Conservation (phyloP, 2,329 filamentous ascomycete species). For the Pseudogymnoascus sp. region DNA sequence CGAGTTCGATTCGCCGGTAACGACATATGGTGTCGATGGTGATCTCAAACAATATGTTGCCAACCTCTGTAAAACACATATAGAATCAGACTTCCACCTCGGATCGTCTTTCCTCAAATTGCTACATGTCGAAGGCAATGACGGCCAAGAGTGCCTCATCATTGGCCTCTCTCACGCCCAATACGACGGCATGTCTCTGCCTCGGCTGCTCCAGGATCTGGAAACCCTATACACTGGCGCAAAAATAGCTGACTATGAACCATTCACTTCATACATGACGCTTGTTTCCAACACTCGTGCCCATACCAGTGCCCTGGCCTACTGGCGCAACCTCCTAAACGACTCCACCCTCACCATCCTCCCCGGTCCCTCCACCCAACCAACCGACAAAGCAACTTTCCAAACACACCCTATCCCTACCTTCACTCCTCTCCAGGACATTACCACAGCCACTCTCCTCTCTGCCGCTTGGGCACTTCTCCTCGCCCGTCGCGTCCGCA, state of each 20-base stretch:
- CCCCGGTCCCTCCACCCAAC: slow-evolving; percentile 11
- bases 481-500: slow-evolving; percentile 29
- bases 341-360: slow-evolving; percentile 28
- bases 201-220: slow-evolving; percentile 18
- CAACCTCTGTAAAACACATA: slow-evolving; percentile 29
- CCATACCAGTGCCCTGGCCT: slow-evolving; percentile 16
- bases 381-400: slow-evolving; percentile 26
- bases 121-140: slow-evolving; percentile 18
- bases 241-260: slow-evolving; percentile 24
- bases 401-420: slow-evolving; percentile 23
- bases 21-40: slow-evolving; percentile 20
- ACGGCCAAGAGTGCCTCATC: slow-evolving; percentile 28
- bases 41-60: slow-evolving; percentile 28
- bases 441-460: slow-evolving; percentile 35
- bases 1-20: slow-evolving; percentile 27
- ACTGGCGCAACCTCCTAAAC: slow-evolving; percentile 38
- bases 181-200: slow-evolving; percentile 57
- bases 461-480: slow-evolving; percentile 37
- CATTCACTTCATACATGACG: slow-evolving; percentile 35
- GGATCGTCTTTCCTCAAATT: slow-evolving; percentile 32
- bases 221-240: slow-evolving; percentile 28
- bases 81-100: slow-evolving; percentile 29
- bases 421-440: slow-evolving; percentile 27
- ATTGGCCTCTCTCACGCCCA: slow-evolving; percentile 46
- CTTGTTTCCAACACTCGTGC: not conserved